Base-by-base conservation (phyloP, 805 yeast genomes). In the Isabelozyma heimii region DNA sequence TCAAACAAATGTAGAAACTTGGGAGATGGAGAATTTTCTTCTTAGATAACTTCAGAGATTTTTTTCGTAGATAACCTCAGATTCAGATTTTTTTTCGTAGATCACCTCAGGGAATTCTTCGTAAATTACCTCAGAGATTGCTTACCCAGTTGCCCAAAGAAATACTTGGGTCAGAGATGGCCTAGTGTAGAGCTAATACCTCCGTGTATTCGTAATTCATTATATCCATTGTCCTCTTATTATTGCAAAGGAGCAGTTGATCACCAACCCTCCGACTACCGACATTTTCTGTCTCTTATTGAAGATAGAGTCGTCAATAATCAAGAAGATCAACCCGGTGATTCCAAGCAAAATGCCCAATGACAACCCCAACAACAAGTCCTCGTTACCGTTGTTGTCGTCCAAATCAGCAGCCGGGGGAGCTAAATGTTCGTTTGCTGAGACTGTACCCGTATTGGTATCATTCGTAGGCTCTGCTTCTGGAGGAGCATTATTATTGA, bases 281-380 rank as follows among this genome's bases (percentile, higher is more conserved):
- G 92, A 83, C 82, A 84, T 81, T 67, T 81, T 65, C 69, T 88
- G 70, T 47, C 85, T 72, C 54, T 77, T 81, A 54, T 79, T 81
- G 58, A 89, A 84, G 43, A 85, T 62, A 4, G 81, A 70, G 52
- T 85, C 84, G 55, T 84, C 80, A 51, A 79, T 79, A 48, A 85
- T 54, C 40, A 90, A 62, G 47, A 90, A 78, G 15, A 90, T 63
- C 8, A 65, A 39, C 5, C 89, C 84, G 47, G 86, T 69, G 0
- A 87, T 80, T 0, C 97, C 97, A 27, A 89, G 68, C 45, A 85
- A 81, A 52, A 85, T 82, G 0, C 97, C 97, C 9, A 87, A 67
- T 27, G 83, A 62, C 2, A 89, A 77, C 2, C 95, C 96, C 30
- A 87, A 52, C 33, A 89, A 66, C 42, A 89, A 69, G 58, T 87